Base-by-base conservation (phyloP, 1,284 basidiomycete genomes). In the Leucoagaricus sp. region DNA sequence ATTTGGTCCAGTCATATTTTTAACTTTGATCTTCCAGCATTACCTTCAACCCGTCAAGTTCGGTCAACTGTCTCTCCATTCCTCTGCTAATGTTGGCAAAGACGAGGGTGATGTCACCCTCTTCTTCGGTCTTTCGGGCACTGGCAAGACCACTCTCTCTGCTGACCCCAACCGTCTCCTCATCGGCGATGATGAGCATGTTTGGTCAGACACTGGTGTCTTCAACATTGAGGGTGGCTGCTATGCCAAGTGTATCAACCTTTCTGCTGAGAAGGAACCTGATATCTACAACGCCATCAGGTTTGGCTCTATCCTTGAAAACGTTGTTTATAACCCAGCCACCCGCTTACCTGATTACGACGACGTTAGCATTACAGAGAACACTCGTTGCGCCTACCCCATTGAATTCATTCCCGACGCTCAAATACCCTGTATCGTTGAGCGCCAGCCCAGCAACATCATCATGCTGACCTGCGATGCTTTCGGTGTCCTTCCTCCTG, bases 221-320 rank as follows among this genome's bases (percentile, higher is more conserved):
- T 99, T 99, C 88, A 99, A 99, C 85, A 99, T 99, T 67, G 96
- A 99, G 74, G 96, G 96, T 66, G 96, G 97, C 57, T 99, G 96
- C 80, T 99, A 99, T 75, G 96, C 96, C 76, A 99, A 99, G 82
- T 91, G 87, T 75, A 93, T 99, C 80, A 97, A 97, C 80, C 88
- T 99, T 64, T 94, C 92, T 48, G 87, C 87, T 19, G 93, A 97
- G 77, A 98, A 93, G 82, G 96, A 99, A 75, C 96, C 96, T 59
- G 97, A 98, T 75, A 99, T 99, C 73, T 97, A 77, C 85, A 90
- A 88, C 70, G 97, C 96, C 62, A 96, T 99, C 76, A 86, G 86
- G 66, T 98, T 91, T 72, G 97, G 96, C 57, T 89, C 92, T 61
- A 97, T 99, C 75, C 91, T 99, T 69, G 96, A 99, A 78, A 99